These are phyloP conservation scores for Termitomyces sp. DNA, from an alignment of 768 basidiomycete genomes.

Conservation along the genomic window DNA sequence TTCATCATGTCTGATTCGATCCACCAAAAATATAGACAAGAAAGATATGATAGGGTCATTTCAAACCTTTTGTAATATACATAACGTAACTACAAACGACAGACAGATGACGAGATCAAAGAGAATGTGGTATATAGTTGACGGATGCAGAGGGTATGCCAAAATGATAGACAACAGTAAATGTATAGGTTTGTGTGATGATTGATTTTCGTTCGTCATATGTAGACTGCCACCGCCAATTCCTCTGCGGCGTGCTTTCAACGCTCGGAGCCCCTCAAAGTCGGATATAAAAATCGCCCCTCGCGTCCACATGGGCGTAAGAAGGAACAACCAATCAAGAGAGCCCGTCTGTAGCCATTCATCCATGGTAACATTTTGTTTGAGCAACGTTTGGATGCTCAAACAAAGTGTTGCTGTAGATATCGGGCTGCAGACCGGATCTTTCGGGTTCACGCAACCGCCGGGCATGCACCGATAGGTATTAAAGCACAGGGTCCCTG, in stretches of 20 bases:
- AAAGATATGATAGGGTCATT: not conserved
- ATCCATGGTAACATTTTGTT: not conserved
- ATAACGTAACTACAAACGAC: not conserved
- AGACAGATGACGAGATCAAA: not conserved
- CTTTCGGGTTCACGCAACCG: not conserved
- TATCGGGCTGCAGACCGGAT: not conserved
- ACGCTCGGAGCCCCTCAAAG: not conserved
- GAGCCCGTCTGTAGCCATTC: not conserved
- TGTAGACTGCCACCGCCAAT: not conserved
- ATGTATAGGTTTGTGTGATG: not conserved
- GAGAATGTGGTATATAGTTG: constrained; percentile 5
- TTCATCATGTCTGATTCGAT: too few relatives aligned
- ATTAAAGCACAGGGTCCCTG: not conserved
- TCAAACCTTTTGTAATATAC: not conserved
- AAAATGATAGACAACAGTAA: not conserved
- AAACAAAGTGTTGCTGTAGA: not conserved
- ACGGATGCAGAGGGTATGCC: constrained; percentile 5
- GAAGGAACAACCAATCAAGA: not conserved
- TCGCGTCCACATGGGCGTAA: not conserved
- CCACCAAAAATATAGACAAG: too few relatives aligned
- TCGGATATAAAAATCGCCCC: not conserved
- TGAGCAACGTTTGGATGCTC: not conserved
- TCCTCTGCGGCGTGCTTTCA: not conserved
- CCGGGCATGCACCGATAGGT: not conserved
- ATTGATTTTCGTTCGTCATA: not conserved